A percentile compares a stretch with the other conserved stretches of the same genome.
phyloP scores from a whole-genome alignment of 768 basidiomycete genomes.

The Hysterangium stoloniferum region DNA sequence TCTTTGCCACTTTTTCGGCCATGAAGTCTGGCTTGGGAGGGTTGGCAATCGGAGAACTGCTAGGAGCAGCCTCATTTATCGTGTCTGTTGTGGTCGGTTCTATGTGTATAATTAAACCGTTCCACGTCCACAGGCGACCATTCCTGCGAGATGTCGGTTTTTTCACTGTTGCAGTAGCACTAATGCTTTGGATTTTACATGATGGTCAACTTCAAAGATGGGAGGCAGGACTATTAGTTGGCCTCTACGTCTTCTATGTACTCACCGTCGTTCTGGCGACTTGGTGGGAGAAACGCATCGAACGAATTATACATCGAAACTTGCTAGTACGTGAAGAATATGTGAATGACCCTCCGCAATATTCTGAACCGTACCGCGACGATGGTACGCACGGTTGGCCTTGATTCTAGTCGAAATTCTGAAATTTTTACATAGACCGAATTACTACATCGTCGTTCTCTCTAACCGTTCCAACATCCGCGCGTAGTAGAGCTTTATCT shows the following conservation, averaged over 20 bases:
- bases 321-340: slow-evolving; percentile 53
- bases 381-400: slow-evolving; percentile 41
- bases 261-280: slow-evolving; percentile 62
- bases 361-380: slow-evolving; percentile 50
- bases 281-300: slow-evolving; percentile 63
- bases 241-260: slow-evolving; percentile 73
- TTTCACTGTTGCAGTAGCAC: slow-evolving; percentile 74
- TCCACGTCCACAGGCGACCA: slow-evolving; percentile 68
- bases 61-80: slow-evolving; percentile 95
- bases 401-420: neutral
- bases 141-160: slow-evolving; percentile 95
- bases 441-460: slow-evolving; percentile 7
- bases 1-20: slow-evolving; percentile 93
- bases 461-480: slow-evolving; percentile 12
- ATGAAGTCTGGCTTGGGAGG: slow-evolving; percentile 80
- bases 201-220: slow-evolving; percentile 64
- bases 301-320: slow-evolving; percentile 39
- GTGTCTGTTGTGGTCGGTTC: slow-evolving; percentile 93
- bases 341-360: slow-evolving; percentile 32
- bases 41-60: slow-evolving; percentile 88
- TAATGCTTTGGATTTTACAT: slow-evolving; percentile 69
- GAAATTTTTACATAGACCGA: slow-evolving; percentile 24
- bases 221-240: slow-evolving; percentile 70
- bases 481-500: slow-evolving; percentile 33
- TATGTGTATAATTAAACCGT: slow-evolving; percentile 97